Evolutionary conservation across 148 eudicot genomes (phyloP), one percentile per base, ranked within the genome.

Genomic region (Oxyria digyna): DNA sequence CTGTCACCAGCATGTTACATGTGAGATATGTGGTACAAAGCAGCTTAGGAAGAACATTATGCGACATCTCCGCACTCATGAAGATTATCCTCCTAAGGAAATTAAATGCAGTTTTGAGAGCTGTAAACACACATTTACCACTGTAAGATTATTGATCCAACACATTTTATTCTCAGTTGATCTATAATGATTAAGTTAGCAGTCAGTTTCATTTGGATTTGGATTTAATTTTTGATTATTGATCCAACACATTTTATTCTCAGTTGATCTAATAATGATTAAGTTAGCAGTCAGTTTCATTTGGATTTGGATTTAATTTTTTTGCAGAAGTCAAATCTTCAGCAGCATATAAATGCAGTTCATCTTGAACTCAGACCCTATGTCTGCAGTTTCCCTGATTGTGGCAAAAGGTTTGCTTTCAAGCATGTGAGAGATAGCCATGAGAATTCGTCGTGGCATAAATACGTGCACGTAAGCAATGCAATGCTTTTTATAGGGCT

Each of bases 371-470:
- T 81, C 41, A 84, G 73, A 67, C 96, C 87, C 11, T 81, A 81
- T 75, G 57, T 49, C 10, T 95, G 99, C 66, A 68, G 85, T 45
- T 24, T 95, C 27, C 70, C 86, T 62, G 91, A 88, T 4, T 95
- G 97, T 80, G 84, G 81, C 71, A 81, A 75, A 96, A 88, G 78
- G 72, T 95, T 95, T 66, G 38, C 91, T 9, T 91, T 87, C 80
- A 95, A 91, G 78, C 99, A 95, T 62, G 99, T 91, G 62, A 88
- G 93, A 71, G 92, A 91, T 73, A 87, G 87, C 24, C 99, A 91
- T 11, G 99, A 95, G 80, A 84, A 85, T 69, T 69, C 93, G 2
- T 76, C 75, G 8, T 76, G 85, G 76, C 97, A 91, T 73, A 71
- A 80, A 10, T 88, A 80, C 74, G 81, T 74, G 9, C 84, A 18